A percentile compares a stretch with the other conserved stretches of the same genome.
Conservation (phyloP, 2,329 filamentous ascomycete species). For the Ampelomyces quisqualis region DNA sequence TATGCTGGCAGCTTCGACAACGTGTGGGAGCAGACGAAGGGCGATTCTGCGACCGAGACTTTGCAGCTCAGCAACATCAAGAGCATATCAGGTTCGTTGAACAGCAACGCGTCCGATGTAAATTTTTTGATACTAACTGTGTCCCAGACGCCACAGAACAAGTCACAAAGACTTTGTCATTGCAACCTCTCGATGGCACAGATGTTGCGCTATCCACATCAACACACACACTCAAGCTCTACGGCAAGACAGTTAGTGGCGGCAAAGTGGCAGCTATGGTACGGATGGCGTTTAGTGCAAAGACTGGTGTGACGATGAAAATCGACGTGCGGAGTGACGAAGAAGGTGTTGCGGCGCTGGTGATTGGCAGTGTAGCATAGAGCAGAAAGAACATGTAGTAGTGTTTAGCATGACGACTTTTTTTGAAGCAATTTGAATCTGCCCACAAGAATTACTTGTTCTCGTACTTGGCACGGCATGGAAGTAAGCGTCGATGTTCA, state of each 20-base stretch:
- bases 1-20: constrained; percentile 95
- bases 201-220: constrained; percentile 85
- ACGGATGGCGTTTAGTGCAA: constrained; percentile 90
- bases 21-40: constrained; percentile 90
- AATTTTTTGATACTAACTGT: constrained; percentile 15
- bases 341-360: constrained; percentile 79
- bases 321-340: constrained; percentile 91
- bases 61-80: constrained; percentile 83
- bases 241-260: constrained; percentile 91
- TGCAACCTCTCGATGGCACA: constrained; percentile 92
- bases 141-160: constrained; percentile 83
- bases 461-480: too few species aligned
- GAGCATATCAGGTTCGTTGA: constrained; percentile 78
- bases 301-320: constrained; percentile 94
- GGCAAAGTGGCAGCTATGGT: constrained; percentile 85
- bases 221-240: constrained; percentile 91
- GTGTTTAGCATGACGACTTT: constrained; percentile 5
- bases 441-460: too few species aligned
- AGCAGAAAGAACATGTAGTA: constrained; percentile 1
- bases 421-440: too few species aligned
- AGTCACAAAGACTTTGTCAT: constrained; percentile 78
- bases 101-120: not conserved
- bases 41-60: constrained; percentile 89
- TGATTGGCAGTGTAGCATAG: constrained; percentile 81
- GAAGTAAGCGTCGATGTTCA: too few species aligned